Base-by-base conservation (phyloP, 495 filamentous ascomycete genomes). In the Tuber indicum region DNA sequence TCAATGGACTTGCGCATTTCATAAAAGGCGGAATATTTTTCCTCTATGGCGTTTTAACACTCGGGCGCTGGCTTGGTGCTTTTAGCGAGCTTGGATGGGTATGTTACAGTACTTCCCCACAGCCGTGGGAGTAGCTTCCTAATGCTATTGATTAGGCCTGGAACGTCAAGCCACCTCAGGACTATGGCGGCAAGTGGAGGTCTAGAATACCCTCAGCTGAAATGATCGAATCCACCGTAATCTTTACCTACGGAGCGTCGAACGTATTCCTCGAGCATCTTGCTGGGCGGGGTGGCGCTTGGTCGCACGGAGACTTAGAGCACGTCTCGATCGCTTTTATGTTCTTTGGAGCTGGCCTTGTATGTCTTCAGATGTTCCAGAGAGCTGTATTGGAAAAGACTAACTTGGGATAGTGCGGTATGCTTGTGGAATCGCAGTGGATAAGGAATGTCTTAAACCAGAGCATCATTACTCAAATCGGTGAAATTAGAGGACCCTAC, bases 21-120 rank as follows among this genome's bases (percentile, higher is more conserved):
- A 92, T 98, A 84, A 99, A 98, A 83, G 96, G 95, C 74, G 93
- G 93, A n/a, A 92, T 98, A 75, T 99, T 99, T 86, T 93, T 98
- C 85, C 93, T 93, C 91, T 94, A 97, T 76, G 96, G 96, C 26
- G 83, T 97, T 19, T 84, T 98, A 43, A 96, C 93, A 0, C 88
- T 99, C 32, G 93, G 93, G 23, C 92, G 96, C 32, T 97, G 92
- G 90, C 89, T 94, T 79, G 96, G 96, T 26, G 91, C 91, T 85
- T 99, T 96, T 85, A 90, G 92, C 69, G 93, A 97, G 72, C 88
- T 95, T 73, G 96, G 96, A 76, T 99, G 96, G 96, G 88, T 89
- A 79, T 46, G 49, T 5, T 41, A 41, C 39, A 41, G 66, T 43
- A 39, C 47, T 80, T n/a, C 26, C 43, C 14, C 14, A 66, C 71